phyloP scores from a whole-genome alignment of 768 basidiomycete species.

The Megacollybia marginata region DNA sequence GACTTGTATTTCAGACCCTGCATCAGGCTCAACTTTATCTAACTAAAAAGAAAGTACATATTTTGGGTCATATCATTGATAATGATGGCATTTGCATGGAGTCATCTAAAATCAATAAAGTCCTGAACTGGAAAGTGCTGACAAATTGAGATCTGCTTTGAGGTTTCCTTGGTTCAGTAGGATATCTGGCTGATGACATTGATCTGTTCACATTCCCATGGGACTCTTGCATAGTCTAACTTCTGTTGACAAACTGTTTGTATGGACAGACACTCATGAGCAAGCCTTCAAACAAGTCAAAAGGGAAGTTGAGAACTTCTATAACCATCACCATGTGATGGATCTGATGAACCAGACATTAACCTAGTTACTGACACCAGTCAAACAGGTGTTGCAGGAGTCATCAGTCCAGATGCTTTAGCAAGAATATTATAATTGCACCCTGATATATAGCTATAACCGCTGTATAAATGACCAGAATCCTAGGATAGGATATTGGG shows the following conservation, averaged over 20 bases:
- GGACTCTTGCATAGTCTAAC: slow-evolving; percentile 14
- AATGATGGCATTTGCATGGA: slow-evolving; percentile 30
- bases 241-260: slow-evolving; percentile 13
- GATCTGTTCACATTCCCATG: slow-evolving; percentile 22
- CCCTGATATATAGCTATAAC: too few relatives aligned
- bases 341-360: slow-evolving; percentile 10
- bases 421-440: too few relatives aligned
- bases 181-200: slow-evolving; percentile 22
- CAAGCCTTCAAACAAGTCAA: slow-evolving; percentile 31
- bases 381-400: slow-evolving; percentile 19
- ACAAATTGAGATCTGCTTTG: slow-evolving; percentile 12
- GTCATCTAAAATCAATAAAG: slow-evolving; percentile 28
- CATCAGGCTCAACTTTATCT: too few relatives aligned
- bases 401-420: slow-evolving; percentile 23
- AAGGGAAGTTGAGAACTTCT: slow-evolving; percentile 5
- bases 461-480: too few relatives aligned
- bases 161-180: slow-evolving; percentile 28
- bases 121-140: slow-evolving; percentile 9
- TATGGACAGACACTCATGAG: slow-evolving; percentile 17
- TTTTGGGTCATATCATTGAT: slow-evolving; percentile 27
- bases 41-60: slow-evolving; percentile 19
- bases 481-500: too few relatives aligned
- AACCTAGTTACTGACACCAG: slow-evolving; percentile 25
- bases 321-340: slow-evolving; percentile 14
- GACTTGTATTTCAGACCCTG: too few relatives aligned